A percentile compares a stretch with the other conserved stretches of the same genome.
Conservation (phyloP, 225 moss, liverwort and hornwort genomes). For the Bryoerythrophyllum caledonicum region DNA sequence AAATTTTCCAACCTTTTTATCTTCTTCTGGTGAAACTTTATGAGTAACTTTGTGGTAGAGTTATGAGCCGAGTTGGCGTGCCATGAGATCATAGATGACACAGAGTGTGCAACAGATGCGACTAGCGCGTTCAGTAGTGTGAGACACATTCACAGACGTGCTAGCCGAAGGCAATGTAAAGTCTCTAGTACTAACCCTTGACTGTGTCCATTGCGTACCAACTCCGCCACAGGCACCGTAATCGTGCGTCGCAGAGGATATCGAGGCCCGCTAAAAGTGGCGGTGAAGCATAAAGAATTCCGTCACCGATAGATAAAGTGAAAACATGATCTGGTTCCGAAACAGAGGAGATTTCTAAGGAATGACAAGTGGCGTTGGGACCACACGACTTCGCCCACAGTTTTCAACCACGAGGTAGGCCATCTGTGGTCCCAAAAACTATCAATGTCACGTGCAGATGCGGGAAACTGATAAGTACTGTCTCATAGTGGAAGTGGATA, state of each 20-base stretch:
- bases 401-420: not conserved
- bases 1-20: too few relatives aligned
- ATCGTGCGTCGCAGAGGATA: not conserved
- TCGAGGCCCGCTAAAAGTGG: slow-evolving; percentile 32
- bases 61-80: too few relatives aligned
- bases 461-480: not conserved
- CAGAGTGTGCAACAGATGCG: not conserved
- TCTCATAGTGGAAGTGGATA: not conserved
- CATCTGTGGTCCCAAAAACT: slow-evolving; percentile 31
- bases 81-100: too few relatives aligned
- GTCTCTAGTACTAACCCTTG: not conserved
- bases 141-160: not conserved
- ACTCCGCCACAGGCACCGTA: slow-evolving; percentile 20
- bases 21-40: too few relatives aligned
- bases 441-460: slow-evolving; percentile 18
- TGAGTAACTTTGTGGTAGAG: too few relatives aligned
- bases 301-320: not conserved
- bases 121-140: not conserved
- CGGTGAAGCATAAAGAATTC: slow-evolving; percentile 28
- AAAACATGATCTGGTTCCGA: not conserved
- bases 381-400: too few relatives aligned
- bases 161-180: not conserved
- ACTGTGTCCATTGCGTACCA: slow-evolving; percentile 4
- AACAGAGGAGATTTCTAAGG: not conserved
- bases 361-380: slow-evolving; percentile 30